phyloP scores from a whole-genome alignment of 208 protist genomes.

The Eutreptiella sp. region DNA sequence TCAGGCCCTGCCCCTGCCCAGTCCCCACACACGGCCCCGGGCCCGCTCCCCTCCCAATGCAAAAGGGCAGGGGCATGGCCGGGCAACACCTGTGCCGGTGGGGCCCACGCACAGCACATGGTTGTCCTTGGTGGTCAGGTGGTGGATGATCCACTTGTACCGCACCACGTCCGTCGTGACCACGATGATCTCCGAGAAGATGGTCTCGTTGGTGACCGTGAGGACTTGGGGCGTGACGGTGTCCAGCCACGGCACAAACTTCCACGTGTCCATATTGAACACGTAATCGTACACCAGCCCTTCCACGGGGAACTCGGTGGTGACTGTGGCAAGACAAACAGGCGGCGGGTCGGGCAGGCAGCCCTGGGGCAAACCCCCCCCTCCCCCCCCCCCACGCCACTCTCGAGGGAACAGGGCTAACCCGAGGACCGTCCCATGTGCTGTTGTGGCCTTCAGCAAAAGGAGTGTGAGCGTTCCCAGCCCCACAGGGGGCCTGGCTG shows the following conservation, averaged over 20 bases:
- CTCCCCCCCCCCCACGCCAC: too few relatives aligned
- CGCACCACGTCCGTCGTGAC: constrained; percentile 92
- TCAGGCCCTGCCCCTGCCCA: too few relatives aligned
- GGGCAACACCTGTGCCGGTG: constrained; percentile 96
- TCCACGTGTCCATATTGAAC: constrained; percentile 70
- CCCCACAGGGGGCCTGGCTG: too few relatives aligned
- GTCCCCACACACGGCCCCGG: too few relatives aligned
- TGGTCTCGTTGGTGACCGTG: constrained; percentile 58
- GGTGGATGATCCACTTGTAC: constrained; percentile 87
- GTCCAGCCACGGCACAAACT: constrained; percentile 86
- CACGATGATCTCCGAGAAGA: constrained; percentile 94
- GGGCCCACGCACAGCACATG: constrained; percentile 91
- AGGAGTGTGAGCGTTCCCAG: too few relatives aligned
- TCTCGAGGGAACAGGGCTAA: too few relatives aligned
- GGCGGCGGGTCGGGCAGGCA: too few relatives aligned
- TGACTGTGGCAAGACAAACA: too few relatives aligned
- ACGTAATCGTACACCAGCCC: constrained; percentile 90
- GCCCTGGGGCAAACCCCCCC: not conserved
- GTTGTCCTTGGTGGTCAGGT: constrained; percentile 75
- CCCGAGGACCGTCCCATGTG: too few relatives aligned
- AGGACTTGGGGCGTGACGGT: constrained; percentile 69
- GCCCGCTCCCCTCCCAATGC: too few relatives aligned
- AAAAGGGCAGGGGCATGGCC: too few relatives aligned
- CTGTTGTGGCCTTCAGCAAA: too few relatives aligned
- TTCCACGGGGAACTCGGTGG: constrained; percentile 71